Evolutionary conservation across 176 grass and related monocot species (phyloP), one percentile per base, ranked within the genome.

Genomic region (Elymus sibiricus): DNA sequence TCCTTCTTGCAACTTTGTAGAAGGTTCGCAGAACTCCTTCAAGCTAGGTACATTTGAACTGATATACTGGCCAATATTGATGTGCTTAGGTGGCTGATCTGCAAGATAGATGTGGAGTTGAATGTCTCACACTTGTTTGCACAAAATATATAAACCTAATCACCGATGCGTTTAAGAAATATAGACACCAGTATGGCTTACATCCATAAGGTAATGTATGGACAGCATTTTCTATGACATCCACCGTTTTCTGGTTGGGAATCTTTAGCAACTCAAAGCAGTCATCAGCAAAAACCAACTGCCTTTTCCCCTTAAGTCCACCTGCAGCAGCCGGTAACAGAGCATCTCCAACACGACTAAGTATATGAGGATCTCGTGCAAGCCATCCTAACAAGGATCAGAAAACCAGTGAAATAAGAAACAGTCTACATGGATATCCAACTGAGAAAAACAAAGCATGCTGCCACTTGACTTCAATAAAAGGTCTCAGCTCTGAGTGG

Each of bases 271-370:
- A 71, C 88, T 94, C 87, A 76, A 99, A 99, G 79, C 97, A 96
- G 82, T 99, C 94, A 77, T 96, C 94, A 35, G 94, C 92, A 80
- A 99, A 94, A 85, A 96, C 56, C 60, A 99, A 85, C 85, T 87
- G 81, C 79, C 66, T 94, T 79, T 82, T 77, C 83, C 82, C 77
- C 73, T 85, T 98, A 86, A 90, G 70, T 82, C 79, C 92, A 81
- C 85, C 65, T 63, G 53, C 66, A 63, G 90, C 85, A 75, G 77
- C 88, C 40, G 93, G 94, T 64, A 99, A 87, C 58, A 99, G 88
- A 64, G 85, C 83, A 85, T 87, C 87, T 84, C 97, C 97, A 77
- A 99, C 89, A 87, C 68, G 40, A 55, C 90, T 85, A 77, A 99
- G 79, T 79, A 96, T 79, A 89, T 72, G 47, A 82, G 97, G 97